Conservation (phyloP, 805 yeast genomes). For the Brettanomyces nanus region DNA sequence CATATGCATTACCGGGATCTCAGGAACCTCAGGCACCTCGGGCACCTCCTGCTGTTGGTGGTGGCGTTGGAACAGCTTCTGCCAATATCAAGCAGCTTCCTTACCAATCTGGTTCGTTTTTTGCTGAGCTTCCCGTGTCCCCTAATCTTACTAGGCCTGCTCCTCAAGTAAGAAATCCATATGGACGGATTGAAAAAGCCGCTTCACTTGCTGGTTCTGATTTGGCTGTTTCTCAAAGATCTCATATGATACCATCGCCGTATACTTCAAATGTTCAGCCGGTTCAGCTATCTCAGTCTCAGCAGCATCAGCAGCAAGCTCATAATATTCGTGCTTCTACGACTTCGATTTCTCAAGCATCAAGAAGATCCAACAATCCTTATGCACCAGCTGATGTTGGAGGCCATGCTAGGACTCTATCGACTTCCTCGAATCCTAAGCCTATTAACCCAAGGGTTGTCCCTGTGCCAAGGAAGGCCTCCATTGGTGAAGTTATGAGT, state of each 20-base stretch:
- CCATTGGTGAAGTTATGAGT: slow-evolving; percentile 2
- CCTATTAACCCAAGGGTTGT: slow-evolving; percentile 21
- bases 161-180: slow-evolving; percentile 3
- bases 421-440: slow-evolving; percentile 13
- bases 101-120: not conserved
- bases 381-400: slow-evolving; percentile 26
- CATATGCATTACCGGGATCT: slow-evolving; percentile 1
- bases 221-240: not conserved
- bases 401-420: slow-evolving; percentile 22
- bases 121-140: slow-evolving; percentile 5
- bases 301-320: not conserved
- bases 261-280: slow-evolving; percentile 2
- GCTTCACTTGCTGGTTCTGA: not conserved
- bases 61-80: too few relatives aligned
- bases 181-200: not conserved
- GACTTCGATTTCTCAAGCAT: slow-evolving; percentile 3
- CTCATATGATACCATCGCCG: too few relatives aligned
- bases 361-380: slow-evolving; percentile 18
- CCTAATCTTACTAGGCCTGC: not conserved
- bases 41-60: not conserved
- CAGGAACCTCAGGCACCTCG: not conserved
- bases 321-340: not conserved
- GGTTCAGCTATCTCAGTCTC: not conserved
- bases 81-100: too few relatives aligned
- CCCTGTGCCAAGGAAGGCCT: slow-evolving; percentile 22